These are phyloP conservation scores for Parasarocladium wereldwijsianum DNA, from an alignment of 2,329 filamentous ascomycete species.

Conservation along the genomic window DNA sequence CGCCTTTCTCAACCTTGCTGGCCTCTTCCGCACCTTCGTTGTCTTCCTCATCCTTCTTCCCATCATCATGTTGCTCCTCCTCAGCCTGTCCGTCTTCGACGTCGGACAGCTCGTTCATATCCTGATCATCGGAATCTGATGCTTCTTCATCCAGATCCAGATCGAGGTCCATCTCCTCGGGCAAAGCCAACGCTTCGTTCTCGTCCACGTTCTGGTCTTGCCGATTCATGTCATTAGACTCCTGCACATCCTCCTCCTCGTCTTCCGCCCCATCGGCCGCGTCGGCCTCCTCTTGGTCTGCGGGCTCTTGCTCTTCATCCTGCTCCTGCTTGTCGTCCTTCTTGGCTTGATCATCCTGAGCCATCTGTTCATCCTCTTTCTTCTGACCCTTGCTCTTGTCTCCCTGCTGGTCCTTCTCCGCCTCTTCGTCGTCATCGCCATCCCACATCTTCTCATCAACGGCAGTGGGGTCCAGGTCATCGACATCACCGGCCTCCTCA, in stretches of 20 bases:
- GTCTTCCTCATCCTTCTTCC: constrained; percentile 19
- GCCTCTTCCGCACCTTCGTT: constrained; percentile 24
- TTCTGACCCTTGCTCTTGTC: constrained; percentile 58
- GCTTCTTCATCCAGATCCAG: constrained; percentile 54
- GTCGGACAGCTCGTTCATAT: constrained; percentile 43
- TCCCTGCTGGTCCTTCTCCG: constrained; percentile 68
- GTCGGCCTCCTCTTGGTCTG: constrained; percentile 20
- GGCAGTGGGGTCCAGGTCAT: constrained; percentile 76
- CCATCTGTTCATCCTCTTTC: constrained; percentile 46
- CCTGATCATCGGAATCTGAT: constrained; percentile 38
- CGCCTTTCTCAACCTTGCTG: constrained; percentile 20
- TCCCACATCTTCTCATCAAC: constrained; percentile 99
- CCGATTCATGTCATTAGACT: constrained; percentile 40
- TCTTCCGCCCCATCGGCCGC: constrained; percentile 28
- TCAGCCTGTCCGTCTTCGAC: constrained; percentile 29
- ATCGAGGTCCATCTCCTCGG: constrained; percentile 78
- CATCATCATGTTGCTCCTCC: constrained; percentile 23
- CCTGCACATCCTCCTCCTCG: constrained; percentile 39
- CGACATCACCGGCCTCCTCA: constrained; percentile 79
- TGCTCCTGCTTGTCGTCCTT: constrained; percentile 25
- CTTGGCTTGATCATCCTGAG: constrained; percentile 42
- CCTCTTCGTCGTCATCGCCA: constrained; percentile 63
- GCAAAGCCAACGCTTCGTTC: constrained; percentile 67
- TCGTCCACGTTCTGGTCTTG: constrained; percentile 68
- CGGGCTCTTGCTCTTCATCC: constrained; percentile 28